Evolutionary conservation across 345 rosid genomes (phyloP), one percentile per base, ranked within the genome.

Genomic region (Bretschneidera sinensis): DNA sequence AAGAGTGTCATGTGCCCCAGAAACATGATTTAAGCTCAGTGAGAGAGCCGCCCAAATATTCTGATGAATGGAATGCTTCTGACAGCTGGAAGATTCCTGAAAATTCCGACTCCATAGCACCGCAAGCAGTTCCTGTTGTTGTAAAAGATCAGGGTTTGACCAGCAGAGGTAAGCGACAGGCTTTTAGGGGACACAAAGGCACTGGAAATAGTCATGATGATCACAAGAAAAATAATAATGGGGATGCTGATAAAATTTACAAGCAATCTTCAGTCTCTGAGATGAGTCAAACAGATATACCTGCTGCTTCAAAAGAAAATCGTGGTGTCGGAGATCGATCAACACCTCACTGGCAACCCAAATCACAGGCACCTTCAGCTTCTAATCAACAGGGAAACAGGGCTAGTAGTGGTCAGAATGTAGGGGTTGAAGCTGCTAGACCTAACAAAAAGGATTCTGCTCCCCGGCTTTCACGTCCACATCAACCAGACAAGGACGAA

Each of bases 341-440:
- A 62, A 43, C 76, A 45, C 64, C 86, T 62, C 91, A 87, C 13
- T 88, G 96, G 96, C 91, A 88, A 60, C 96, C 91, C 22, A 91
- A 76, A 66, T 63, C 85, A 14, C 88, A 78, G 43, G 24, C 81
- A 73, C 65, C 54, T 31, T 67, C 66, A 55, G 45, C 68, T 54
- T 50, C 72, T 61, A 71, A 56, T 69, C 72, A 73, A 55, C 75
- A 67, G 31, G 78, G 73, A 55, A 83, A 64, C 70, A 76, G 80
- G 73, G 52, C 78, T 39, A 76, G 63, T 60, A 62, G 66, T 59
- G 74, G 74, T 63, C 81, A 58, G 57, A 70, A 66, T 74, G 72
- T 60, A 9, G 69, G 65, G 63, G 60, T 67, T 43, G 87, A 76
- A 68, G 43, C 65, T 65, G 63, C 65, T 47, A 76, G 72, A 74